A percentile compares a stretch with the other conserved stretches of the same genome.
Evolutionary conservation across 306 rosid species (phyloP).

Genomic region (Heteromeles arbutifolia): DNA sequence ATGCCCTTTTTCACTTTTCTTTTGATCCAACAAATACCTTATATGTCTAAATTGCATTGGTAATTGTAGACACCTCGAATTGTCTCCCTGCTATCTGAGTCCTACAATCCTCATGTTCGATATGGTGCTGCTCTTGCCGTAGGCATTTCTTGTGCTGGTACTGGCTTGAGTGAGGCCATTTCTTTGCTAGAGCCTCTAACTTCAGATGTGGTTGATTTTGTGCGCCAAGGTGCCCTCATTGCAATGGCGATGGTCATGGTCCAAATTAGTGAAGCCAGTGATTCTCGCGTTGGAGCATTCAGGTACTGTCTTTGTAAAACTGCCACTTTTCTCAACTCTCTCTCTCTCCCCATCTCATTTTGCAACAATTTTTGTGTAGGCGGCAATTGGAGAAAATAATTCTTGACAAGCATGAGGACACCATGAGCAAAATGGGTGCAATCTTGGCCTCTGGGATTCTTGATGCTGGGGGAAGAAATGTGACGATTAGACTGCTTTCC

Average conservation of each 20-base stretch:
- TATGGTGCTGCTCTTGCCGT: slow-evolving; percentile 99
- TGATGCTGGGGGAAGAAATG: slow-evolving; percentile 99
- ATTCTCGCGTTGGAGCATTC: slow-evolving; percentile 91
- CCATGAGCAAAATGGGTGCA: slow-evolving; percentile 99
- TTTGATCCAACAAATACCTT: not conserved
- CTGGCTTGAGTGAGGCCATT: slow-evolving; percentile 96
- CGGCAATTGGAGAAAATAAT: slow-evolving; percentile 95
- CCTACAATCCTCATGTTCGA: slow-evolving; percentile 96
- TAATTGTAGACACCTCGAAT: slow-evolving; percentile 83
- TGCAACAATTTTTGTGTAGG: slow-evolving; percentile 30
- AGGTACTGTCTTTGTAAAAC: slow-evolving; percentile 37
- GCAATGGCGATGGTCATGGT: slow-evolving; percentile 99
- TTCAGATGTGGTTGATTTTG: slow-evolving; percentile 96
- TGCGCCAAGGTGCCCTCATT: slow-evolving; percentile 96
- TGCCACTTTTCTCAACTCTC: not conserved
- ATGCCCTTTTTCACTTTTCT: not conserved
- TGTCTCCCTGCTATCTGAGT: slow-evolving; percentile 88
- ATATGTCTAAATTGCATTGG: slow-evolving; percentile 3
- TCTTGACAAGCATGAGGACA: slow-evolving; percentile 96
- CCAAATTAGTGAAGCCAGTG: slow-evolving; percentile 93
- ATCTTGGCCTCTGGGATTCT: slow-evolving; percentile 97
- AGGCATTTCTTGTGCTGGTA: slow-evolving; percentile 97
- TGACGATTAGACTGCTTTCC: slow-evolving; percentile 79
- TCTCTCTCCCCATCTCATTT: not conserved
- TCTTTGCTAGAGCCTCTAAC: slow-evolving; percentile 95